phyloP scores from a whole-genome alignment of 371 early-diverging fungal species.

The Rozella allomycis region DNA sequence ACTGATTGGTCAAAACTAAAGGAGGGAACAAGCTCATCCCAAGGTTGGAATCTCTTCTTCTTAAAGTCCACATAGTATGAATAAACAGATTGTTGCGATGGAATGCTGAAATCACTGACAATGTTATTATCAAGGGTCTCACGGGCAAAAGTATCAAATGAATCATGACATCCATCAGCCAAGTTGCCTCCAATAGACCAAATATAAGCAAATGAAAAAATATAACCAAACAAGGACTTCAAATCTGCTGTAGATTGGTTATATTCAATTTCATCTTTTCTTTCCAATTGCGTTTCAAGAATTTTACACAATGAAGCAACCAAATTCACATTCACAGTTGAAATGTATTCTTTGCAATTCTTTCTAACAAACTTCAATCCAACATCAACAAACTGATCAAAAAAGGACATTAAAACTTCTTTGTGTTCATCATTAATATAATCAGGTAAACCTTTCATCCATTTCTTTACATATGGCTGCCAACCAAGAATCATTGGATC shows the following conservation, averaged over 20 bases:
- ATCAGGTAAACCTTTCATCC: slow-evolving; percentile 15
- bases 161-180: slow-evolving; percentile 26
- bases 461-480: slow-evolving; percentile 19
- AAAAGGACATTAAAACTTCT: slow-evolving; percentile 8
- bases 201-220: slow-evolving; percentile 27
- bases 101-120: slow-evolving; percentile 16
- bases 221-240: slow-evolving; percentile 12
- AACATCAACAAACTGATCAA: slow-evolving; percentile 13
- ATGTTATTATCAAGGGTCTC: slow-evolving; percentile 17
- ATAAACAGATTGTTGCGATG: slow-evolving; percentile 18
- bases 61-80: slow-evolving; percentile 21
- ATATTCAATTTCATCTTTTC: slow-evolving; percentile 16
- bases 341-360: slow-evolving; percentile 17
- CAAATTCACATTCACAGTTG: slow-evolving; percentile 19
- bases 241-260: slow-evolving; percentile 9
- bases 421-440: slow-evolving; percentile 12
- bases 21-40: slow-evolving; percentile 27
- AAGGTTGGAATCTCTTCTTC: slow-evolving; percentile 11
- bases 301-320: slow-evolving; percentile 20
- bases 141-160: slow-evolving; percentile 22
- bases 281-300: slow-evolving; percentile 13
- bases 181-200: slow-evolving; percentile 30
- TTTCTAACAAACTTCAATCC: slow-evolving; percentile 20
- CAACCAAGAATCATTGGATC: slow-evolving; percentile 29
- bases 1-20: slow-evolving; percentile 20